These are phyloP conservation scores for Catunica adiposa DNA, from an alignment of 2,329 filamentous ascomycete genomes.

Conservation along the genomic window DNA sequence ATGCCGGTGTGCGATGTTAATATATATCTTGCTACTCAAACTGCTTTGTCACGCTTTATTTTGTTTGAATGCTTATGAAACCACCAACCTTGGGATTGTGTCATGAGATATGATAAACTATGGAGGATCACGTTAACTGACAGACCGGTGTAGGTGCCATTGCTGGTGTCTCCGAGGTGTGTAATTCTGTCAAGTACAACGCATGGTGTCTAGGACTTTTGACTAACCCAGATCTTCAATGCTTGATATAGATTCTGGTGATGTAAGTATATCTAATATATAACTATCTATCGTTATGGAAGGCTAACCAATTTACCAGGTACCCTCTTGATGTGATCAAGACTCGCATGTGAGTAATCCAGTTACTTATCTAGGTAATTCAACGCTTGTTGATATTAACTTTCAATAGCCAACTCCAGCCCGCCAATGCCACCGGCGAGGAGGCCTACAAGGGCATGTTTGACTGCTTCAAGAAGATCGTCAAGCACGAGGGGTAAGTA, in stretches of 20 bases:
- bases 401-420: constrained; percentile 64
- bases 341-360: constrained; percentile 65
- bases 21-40: neutral
- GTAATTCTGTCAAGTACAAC: constrained; percentile 20
- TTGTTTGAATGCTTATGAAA: neutral
- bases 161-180: constrained; percentile 91
- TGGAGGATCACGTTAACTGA: neutral
- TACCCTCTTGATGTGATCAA: constrained; percentile 98
- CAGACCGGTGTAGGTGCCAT: constrained; percentile 51
- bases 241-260: constrained; percentile 54
- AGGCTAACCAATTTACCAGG: constrained; percentile 33
- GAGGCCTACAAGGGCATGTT: constrained; percentile 94
- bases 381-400: neutral
- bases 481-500: constrained; percentile 78
- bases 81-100: neutral
- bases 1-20: neutral
- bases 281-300: neutral
- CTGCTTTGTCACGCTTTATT: neutral
- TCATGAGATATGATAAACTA: neutral
- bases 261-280: constrained; percentile 41
- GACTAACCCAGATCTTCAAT: constrained; percentile 10
- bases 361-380: neutral
- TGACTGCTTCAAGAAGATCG: constrained; percentile 95
- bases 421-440: constrained; percentile 51
- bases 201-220: neutral